Base-by-base conservation (phyloP, 1,284 basidiomycete genomes). In the Macrocystidia cucumis region DNA sequence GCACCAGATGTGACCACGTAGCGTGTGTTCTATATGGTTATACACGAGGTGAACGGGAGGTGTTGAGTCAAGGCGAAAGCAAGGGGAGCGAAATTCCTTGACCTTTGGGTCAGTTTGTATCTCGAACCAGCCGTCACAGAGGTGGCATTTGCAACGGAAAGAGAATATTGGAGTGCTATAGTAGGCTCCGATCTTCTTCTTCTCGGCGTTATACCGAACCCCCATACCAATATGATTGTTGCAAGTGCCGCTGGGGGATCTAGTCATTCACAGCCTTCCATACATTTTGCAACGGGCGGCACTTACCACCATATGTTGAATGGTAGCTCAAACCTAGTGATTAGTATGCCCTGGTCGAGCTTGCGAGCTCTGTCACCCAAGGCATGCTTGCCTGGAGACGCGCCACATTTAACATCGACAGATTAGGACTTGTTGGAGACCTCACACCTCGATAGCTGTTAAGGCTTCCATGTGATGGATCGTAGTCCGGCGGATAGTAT, bases 131-230 rank as follows among this genome's bases (percentile, higher is more conserved):
- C 80, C 79, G 40, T 78, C 76, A 52, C 96, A 98, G 1, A 95
- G 62, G 55, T 96, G 91, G 53, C 96, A 98, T 68, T 98, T 98
- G 63, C 95, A 98, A 24, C 88, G 73, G 56, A 99, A 99, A 0
- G 80, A 85, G 57, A 71, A 98, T 36, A 99, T 96, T 2, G 92
- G 89, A 0, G 93, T 98, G 0, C 83, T 86, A 52, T 89, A 91
- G 62, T 99, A 98, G 44, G 77, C 80, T n/a, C 93, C 96, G 12
- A 96, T 75, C 59, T 95, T 96, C 62, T 83, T 83, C 72, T 99
- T 99, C 58, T 97, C 91, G 0, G 96, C 96, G 50, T 99, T 99
- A 69, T 96, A 98, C 2, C 96, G 86, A 2, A 97, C 93, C 18
- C 93, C 92, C 74, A 93, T 93, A 11, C 92, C 92, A 40, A 97